Conservation (phyloP, 73 alveolate species). For the Strombidium stylifer region DNA sequence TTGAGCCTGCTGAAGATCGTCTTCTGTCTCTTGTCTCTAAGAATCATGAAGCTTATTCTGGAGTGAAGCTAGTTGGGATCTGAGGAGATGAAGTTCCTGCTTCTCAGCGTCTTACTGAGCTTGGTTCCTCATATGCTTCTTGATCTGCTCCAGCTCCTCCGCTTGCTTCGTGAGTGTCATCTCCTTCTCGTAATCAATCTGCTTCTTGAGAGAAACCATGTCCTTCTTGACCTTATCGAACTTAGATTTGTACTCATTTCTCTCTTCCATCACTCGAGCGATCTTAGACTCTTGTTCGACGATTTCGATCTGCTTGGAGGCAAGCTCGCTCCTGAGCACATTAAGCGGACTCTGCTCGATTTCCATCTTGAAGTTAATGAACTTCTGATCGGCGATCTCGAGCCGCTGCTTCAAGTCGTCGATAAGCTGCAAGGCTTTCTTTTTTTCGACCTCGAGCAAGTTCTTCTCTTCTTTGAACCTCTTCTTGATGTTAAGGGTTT, state of each 20-base stretch:
- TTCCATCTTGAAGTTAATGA: constrained; percentile 64
- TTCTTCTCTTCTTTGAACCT: constrained; percentile 75
- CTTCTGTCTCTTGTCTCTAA: not conserved
- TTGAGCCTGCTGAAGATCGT: not conserved
- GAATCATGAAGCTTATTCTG: not conserved
- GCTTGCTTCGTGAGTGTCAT: constrained; percentile 67
- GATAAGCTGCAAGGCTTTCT: constrained; percentile 37
- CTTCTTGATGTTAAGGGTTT: constrained; percentile 74
- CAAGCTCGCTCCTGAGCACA: constrained; percentile 76
- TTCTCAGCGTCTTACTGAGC: constrained; percentile 70
- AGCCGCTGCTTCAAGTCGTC: constrained; percentile 67
- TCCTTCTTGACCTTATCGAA: constrained; percentile 74
- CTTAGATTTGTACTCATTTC: constrained; percentile 43
- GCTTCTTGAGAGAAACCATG: constrained; percentile 66
- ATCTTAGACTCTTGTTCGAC: constrained; percentile 68
- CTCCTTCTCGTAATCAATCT: constrained; percentile 76
- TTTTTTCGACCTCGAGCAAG: constrained; percentile 64
- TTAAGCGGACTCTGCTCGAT: constrained; percentile 79
- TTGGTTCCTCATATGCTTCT: constrained; percentile 66
- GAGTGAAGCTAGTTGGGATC: constrained; percentile 55
- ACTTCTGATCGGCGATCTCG: constrained; percentile 63
- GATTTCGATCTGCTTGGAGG: constrained; percentile 65
- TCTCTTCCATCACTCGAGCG: constrained; percentile 61
- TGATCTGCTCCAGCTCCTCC: constrained; percentile 83
- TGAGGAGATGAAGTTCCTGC: constrained; percentile 69